phyloP scores from a whole-genome alignment of 2,329 filamentous ascomycete species.

The Leptodontidium sp. region DNA sequence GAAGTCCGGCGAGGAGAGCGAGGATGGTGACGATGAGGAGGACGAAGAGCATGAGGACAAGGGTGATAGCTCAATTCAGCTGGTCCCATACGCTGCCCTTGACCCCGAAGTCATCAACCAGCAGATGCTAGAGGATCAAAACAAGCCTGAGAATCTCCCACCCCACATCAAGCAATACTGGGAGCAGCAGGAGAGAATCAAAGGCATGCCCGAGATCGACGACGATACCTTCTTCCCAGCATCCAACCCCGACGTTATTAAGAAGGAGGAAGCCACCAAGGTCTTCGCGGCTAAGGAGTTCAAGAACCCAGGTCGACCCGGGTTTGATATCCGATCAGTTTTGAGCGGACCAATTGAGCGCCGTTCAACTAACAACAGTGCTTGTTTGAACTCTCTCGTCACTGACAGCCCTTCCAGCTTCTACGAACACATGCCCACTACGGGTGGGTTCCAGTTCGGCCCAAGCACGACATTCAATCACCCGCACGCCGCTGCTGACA shows the following conservation, averaged over 20 bases:
- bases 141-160: neutral
- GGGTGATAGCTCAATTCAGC: neutral
- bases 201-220: constrained; percentile 5
- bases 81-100: constrained; percentile 1
- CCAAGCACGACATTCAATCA: constrained; percentile 1
- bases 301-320: neutral
- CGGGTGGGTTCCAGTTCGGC: neutral
- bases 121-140: neutral
- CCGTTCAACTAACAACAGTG: neutral
- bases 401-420: neutral
- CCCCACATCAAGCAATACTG: constrained; percentile 3
- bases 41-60: neutral
- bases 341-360: neutral
- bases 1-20: neutral
- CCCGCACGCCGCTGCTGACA: constrained; percentile 8
- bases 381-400: neutral
- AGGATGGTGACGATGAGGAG: neutral
- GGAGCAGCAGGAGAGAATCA: constrained; percentile 15
- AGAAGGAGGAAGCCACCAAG: neutral
- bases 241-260: neutral
- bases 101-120: neutral
- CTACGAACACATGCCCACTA: neutral
- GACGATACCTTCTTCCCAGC: constrained; percentile 13
- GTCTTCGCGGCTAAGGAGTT: neutral
- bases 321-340: neutral